Percentiles rank a stretch among this genome's conserved stretches.
phyloP scores from a whole-genome alignment of 371 early-diverging fungal genomes.

The Mucor saturninus region DNA sequence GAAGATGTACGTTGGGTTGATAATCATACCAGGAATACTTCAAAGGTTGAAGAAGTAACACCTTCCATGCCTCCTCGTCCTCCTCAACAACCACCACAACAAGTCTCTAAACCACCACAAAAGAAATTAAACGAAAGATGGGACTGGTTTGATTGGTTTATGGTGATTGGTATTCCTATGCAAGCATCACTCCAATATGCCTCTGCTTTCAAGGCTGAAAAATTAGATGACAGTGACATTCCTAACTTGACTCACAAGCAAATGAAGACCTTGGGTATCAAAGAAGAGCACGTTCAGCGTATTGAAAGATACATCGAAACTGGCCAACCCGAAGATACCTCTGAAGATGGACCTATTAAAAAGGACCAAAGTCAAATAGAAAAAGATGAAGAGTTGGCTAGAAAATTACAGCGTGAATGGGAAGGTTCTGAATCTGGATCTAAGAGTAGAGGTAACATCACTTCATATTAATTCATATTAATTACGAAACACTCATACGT shows the following conservation, averaged over 20 bases:
- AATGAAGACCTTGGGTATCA: slow-evolving; percentile 78
- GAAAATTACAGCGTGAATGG: slow-evolving; percentile 69
- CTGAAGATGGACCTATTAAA: slow-evolving; percentile 35
- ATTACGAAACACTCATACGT: too few species aligned
- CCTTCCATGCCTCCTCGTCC: slow-evolving; percentile 45
- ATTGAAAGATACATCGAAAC: slow-evolving; percentile 68
- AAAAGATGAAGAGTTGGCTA: slow-evolving; percentile 76
- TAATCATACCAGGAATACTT: neutral
- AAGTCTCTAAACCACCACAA: slow-evolving; percentile 19
- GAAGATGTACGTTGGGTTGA: slow-evolving; percentile 77
- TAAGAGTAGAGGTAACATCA: slow-evolving; percentile 15
- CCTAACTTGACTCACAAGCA: slow-evolving; percentile 74
- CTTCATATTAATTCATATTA: too few species aligned
- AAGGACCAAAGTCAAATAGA: slow-evolving; percentile 28
- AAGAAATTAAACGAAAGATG: slow-evolving; percentile 67
- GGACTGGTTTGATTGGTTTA: slow-evolving; percentile 92
- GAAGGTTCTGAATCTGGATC: slow-evolving; percentile 37
- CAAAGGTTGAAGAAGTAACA: slow-evolving; percentile 46
- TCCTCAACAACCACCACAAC: slow-evolving; percentile 23
- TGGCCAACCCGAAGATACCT: slow-evolving; percentile 44
- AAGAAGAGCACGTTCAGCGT: slow-evolving; percentile 83
- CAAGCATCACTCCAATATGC: slow-evolving; percentile 80
- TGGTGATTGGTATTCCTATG: slow-evolving; percentile 73
- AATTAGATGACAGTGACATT: slow-evolving; percentile 79
- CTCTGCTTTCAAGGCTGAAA: slow-evolving; percentile 79